Evolutionary conservation across 2,329 filamentous ascomycete genomes (phyloP).

Genomic region (Verticillium dahliae): DNA sequence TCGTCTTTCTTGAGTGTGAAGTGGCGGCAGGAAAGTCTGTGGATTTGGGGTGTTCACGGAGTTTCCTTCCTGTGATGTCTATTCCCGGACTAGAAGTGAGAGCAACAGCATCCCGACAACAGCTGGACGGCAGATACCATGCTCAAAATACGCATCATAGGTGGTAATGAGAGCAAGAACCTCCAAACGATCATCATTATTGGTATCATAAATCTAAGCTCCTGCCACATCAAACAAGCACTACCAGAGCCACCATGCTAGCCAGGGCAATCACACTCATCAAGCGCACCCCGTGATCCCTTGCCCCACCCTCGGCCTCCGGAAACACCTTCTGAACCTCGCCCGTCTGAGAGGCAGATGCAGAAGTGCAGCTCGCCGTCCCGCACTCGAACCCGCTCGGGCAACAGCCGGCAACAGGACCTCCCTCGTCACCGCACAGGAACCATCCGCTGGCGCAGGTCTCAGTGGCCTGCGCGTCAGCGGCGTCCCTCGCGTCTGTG

Average conservation of each 20-base stretch:
- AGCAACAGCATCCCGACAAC: too few species aligned
- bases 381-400: conserved; percentile 72
- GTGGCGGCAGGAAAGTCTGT: too few species aligned
- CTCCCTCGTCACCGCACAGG: conserved; percentile 51
- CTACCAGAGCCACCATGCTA: not conserved
- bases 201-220: not conserved
- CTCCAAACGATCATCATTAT: not conserved
- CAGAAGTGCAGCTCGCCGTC: conserved; percentile 58
- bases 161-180: not conserved
- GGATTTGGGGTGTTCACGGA: too few species aligned
- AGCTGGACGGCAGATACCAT: too few species aligned
- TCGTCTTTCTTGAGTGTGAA: too few species aligned
- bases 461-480: conserved; percentile 28
- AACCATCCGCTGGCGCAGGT: conserved; percentile 78
- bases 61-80: too few species aligned
- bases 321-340: conserved; percentile 51
- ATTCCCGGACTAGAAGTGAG: too few species aligned
- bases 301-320: not conserved
- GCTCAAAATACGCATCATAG: too few species aligned
- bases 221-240: not conserved
- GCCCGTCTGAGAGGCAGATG: conserved; percentile 43
- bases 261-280: not conserved
- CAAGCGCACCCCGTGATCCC: not conserved
- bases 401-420: conserved; percentile 75
- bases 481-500: conserved; percentile 32